Conservation (phyloP, 768 basidiomycete species). For the Hygrophorus pudorinus region DNA sequence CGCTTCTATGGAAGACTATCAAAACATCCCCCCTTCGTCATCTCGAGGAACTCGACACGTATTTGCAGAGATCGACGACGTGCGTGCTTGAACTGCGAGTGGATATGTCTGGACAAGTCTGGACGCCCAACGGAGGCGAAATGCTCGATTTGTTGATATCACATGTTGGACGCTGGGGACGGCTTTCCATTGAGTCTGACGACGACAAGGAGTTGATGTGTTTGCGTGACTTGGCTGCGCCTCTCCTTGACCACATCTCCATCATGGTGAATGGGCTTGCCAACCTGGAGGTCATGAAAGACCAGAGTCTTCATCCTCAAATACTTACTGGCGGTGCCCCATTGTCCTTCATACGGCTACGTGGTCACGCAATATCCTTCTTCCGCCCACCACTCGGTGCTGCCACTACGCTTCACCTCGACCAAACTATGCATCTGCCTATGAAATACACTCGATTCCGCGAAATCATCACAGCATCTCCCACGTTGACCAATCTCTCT, state of each 20-base stretch:
- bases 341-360: conserved; percentile 31
- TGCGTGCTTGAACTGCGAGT: conserved; percentile 24
- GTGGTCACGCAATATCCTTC: conserved; percentile 32
- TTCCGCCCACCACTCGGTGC: conserved; percentile 26
- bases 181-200: conserved; percentile 20
- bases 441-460: conserved; percentile 26
- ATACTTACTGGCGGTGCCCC: conserved; percentile 21
- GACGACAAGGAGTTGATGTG: conserved; percentile 23
- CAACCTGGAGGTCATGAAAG: conserved; percentile 7
- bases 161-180: conserved; percentile 26
- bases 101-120: conserved; percentile 12
- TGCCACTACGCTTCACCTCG: conserved; percentile 34
- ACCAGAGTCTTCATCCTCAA: conserved; percentile 12
- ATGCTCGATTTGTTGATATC: conserved; percentile 22
- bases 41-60: conserved; percentile 17
- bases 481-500: conserved; percentile 29
- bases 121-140: conserved; percentile 3
- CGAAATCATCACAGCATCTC: conserved; percentile 24
- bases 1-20: conserved; percentile 32
- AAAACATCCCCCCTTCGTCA: conserved; percentile 15
- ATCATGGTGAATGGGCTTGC: conserved; percentile 25
- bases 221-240: conserved; percentile 21
- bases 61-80: conserved; percentile 23
- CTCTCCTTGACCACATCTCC: conserved; percentile 28
- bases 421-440: conserved; percentile 27